Conservation (phyloP, 2,329 filamentous ascomycete species). For the Tolypocladium ovalisporum region DNA sequence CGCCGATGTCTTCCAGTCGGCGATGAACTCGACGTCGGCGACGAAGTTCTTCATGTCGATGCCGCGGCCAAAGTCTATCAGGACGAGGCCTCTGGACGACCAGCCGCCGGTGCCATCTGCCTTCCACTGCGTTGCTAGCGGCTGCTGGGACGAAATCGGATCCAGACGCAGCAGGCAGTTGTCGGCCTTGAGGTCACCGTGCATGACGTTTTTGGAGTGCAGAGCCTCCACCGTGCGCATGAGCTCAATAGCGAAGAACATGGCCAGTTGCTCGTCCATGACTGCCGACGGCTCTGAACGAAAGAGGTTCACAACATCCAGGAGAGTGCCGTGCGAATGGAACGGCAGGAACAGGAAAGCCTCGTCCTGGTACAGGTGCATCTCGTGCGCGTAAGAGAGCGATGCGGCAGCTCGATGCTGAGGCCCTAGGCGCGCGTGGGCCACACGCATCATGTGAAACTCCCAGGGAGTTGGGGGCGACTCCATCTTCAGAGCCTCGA, state of each 20-base stretch:
- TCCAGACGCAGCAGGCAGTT: conserved; percentile 88
- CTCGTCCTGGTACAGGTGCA: conserved; percentile 86
- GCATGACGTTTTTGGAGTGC: conserved; percentile 68
- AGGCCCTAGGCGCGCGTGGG: conserved; percentile 64
- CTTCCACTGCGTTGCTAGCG: conserved; percentile 54
- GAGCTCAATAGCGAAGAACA: conserved; percentile 92
- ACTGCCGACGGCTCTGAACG: conserved; percentile 59
- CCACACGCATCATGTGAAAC: conserved; percentile 86
- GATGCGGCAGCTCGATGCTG: conserved; percentile 63
- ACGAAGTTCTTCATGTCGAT: conserved; percentile 87
- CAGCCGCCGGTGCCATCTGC: conserved; percentile 69
- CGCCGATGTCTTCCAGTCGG: conserved; percentile 83
- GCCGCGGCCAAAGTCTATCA: conserved; percentile 91
- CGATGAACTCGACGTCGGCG: conserved; percentile 68
- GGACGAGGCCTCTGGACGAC: conserved; percentile 64
- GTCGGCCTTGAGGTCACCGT: conserved; percentile 91
- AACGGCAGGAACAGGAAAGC: conserved; percentile 83
- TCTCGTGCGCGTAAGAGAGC: conserved; percentile 73
- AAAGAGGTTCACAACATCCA: conserved; percentile 89
- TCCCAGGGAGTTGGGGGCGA: conserved; percentile 84
- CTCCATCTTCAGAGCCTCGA: conserved; percentile 94
- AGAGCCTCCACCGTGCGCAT: conserved; percentile 82
- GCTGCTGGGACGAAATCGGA: conserved; percentile 23
- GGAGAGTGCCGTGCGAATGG: conserved; percentile 77
- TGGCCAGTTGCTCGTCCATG: conserved; percentile 83